These are phyloP conservation scores for Beauveria pseudobassiana DNA, from an alignment of 2,329 filamentous ascomycete genomes.

Conservation along the genomic window DNA sequence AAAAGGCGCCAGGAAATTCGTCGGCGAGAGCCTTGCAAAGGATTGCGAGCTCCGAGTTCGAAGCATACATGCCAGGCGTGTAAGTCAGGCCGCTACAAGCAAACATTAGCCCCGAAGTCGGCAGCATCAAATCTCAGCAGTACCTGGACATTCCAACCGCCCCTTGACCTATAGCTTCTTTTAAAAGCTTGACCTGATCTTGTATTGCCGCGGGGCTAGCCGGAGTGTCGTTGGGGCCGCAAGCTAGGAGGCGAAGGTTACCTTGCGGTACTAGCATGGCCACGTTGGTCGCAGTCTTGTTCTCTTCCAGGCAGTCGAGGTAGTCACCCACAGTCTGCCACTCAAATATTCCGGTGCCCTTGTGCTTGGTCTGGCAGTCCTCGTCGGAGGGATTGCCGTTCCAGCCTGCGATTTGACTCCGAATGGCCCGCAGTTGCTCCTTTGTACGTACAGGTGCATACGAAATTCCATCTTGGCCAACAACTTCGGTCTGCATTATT, in stretches of 20 bases:
- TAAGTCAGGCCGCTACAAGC: slow-evolving; percentile 17
- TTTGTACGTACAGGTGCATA: slow-evolving; percentile 16
- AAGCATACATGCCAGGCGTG: slow-evolving; percentile 21
- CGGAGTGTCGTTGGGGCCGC: slow-evolving; percentile 17
- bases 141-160: slow-evolving; percentile 20
- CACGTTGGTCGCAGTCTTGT: slow-evolving; percentile 19
- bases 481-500: slow-evolving; percentile 16
- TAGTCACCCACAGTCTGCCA: slow-evolving; percentile 19
- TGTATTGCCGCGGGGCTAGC: slow-evolving; percentile 15
- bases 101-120: neutral
- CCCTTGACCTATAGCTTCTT: slow-evolving; percentile 17
- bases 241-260: slow-evolving; percentile 18
- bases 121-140: neutral
- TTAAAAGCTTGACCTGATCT: slow-evolving; percentile 16
- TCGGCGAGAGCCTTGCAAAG: slow-evolving; percentile 17
- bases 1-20: slow-evolving; percentile 18
- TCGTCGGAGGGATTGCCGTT: slow-evolving; percentile 19
- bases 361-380: slow-evolving; percentile 15
- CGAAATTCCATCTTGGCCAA: slow-evolving; percentile 20
- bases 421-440: slow-evolving; percentile 15
- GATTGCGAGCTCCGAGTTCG: slow-evolving; percentile 17
- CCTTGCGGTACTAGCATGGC: slow-evolving; percentile 19
- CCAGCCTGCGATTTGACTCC: slow-evolving; percentile 19
- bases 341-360: slow-evolving; percentile 15
- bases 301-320: slow-evolving; percentile 17